These are phyloP conservation scores for Baeospora myosura DNA, from an alignment of 1,284 basidiomycete species.

Conservation along the genomic window DNA sequence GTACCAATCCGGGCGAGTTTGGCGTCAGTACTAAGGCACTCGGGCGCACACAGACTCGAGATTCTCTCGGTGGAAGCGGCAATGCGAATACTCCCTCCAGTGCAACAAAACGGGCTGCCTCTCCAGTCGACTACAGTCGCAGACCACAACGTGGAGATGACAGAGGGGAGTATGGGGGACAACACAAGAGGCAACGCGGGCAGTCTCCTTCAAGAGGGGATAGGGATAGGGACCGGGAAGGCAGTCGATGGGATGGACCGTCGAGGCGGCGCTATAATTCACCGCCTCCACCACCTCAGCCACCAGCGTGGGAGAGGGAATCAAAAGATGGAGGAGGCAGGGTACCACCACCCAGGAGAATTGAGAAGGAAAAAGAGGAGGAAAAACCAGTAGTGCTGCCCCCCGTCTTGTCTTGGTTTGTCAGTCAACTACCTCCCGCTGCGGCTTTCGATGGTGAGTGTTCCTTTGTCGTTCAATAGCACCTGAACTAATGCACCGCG, in stretches of 20 bases:
- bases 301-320: too few relatives aligned
- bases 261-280: constrained; percentile 1
- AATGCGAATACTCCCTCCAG: too few relatives aligned
- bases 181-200: background rate
- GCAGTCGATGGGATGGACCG: constrained; percentile 19
- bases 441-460: constrained; percentile 74
- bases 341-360: background rate
- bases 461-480: constrained; percentile 8
- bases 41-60: too few relatives aligned
- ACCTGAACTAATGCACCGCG: constrained; percentile 10
- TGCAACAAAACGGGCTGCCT: constrained; percentile 37
- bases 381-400: constrained; percentile 50
- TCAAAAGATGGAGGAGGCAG: constrained; percentile 33
- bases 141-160: background rate
- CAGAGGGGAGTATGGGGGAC: background rate
- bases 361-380: constrained; percentile 46
- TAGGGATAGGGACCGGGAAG: constrained; percentile 39
- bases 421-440: constrained; percentile 69
- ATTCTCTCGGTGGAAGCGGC: too few relatives aligned
- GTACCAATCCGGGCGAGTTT: background rate
- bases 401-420: constrained; percentile 72
- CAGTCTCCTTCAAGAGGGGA: constrained; percentile 33
- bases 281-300: too few relatives aligned
- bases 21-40: too few relatives aligned
- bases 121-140: constrained; percentile 28